These are phyloP conservation scores for Evernia prunastri DNA, from an alignment of 495 filamentous ascomycete species.

Conservation along the genomic window DNA sequence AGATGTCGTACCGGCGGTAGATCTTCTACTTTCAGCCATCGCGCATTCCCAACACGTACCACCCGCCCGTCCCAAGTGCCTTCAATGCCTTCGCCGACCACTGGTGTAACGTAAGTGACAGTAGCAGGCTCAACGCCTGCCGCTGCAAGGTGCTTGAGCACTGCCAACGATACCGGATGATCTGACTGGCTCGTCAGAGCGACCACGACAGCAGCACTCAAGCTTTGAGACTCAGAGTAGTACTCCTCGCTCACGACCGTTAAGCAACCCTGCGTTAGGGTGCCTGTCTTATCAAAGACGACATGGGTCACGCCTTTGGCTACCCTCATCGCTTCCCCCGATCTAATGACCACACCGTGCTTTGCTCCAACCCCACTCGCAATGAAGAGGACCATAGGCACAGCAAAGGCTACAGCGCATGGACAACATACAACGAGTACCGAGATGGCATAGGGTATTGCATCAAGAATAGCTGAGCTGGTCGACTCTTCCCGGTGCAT, in stretches of 20 bases:
- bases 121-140: conserved; percentile 24
- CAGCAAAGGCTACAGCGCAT: conserved; percentile 74
- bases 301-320: conserved; percentile 58
- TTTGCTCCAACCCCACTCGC: conserved; percentile 61
- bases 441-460: conserved; percentile 67
- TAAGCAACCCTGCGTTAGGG: conserved; percentile 58
- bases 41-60: conserved; percentile 56
- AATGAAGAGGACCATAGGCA: conserved; percentile 76
- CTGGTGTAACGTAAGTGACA: not conserved
- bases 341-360: conserved; percentile 62
- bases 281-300: conserved; percentile 83
- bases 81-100: conserved; percentile 43
- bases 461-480: conserved; percentile 47
- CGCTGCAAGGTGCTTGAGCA: conserved; percentile 44
- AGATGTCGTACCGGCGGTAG: conserved; percentile 39
- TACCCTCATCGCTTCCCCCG: conserved; percentile 57
- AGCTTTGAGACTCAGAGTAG: not conserved
- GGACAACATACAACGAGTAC: conserved; percentile 74
- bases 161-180: conserved; percentile 63
- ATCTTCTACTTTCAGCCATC: conserved; percentile 47
- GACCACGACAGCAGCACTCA: conserved; percentile 34
- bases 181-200: conserved; percentile 48
- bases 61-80: conserved; percentile 26
- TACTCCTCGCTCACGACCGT: conserved; percentile 41
- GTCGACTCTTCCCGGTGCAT: conserved; percentile 36